Conservation (phyloP, 345 rosid species). For the Boechera divaricarpa region DNA sequence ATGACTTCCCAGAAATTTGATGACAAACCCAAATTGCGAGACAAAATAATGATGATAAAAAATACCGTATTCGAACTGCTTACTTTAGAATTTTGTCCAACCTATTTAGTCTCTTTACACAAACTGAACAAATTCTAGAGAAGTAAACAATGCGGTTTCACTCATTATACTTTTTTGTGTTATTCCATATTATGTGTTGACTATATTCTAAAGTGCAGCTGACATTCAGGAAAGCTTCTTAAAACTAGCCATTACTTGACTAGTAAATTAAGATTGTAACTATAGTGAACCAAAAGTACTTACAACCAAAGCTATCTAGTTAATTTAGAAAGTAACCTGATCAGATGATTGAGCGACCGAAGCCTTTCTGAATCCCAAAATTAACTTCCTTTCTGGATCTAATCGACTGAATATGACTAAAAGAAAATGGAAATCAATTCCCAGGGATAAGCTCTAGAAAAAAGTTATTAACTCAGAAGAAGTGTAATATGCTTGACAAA, state of each 20-base stretch:
- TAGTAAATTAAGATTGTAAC: constrained; percentile 9
- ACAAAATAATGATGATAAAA: neutral
- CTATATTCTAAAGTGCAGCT: constrained; percentile 22
- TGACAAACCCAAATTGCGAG: neutral
- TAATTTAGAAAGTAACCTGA: constrained; percentile 64
- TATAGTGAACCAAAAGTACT: constrained; percentile 4
- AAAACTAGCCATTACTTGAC: constrained; percentile 22
- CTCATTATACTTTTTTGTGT: constrained; percentile 4
- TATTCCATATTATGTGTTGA: constrained; percentile 19
- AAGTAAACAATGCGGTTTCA: constrained; percentile 7
- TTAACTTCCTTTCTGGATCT: constrained; percentile 93
- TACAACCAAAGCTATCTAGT: constrained; percentile 24
- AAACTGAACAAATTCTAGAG: neutral
- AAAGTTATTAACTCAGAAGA: constrained; percentile 13
- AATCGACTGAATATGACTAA: constrained; percentile 91
- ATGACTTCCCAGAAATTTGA: neutral
- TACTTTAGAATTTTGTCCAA: constrained; percentile 8
- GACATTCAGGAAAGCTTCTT: constrained; percentile 25
- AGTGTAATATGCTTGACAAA: constrained; percentile 29
- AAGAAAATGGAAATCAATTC: constrained; percentile 43
- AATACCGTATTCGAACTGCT: constrained; percentile 17
- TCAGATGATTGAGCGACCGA: constrained; percentile 66
- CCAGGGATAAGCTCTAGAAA: constrained; percentile 26
- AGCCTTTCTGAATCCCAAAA: constrained; percentile 97
- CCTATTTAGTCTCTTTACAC: constrained; percentile 1